Conservation (phyloP, 2,329 filamentous ascomycete species). For the Stagonosporopsis tanaceti region DNA sequence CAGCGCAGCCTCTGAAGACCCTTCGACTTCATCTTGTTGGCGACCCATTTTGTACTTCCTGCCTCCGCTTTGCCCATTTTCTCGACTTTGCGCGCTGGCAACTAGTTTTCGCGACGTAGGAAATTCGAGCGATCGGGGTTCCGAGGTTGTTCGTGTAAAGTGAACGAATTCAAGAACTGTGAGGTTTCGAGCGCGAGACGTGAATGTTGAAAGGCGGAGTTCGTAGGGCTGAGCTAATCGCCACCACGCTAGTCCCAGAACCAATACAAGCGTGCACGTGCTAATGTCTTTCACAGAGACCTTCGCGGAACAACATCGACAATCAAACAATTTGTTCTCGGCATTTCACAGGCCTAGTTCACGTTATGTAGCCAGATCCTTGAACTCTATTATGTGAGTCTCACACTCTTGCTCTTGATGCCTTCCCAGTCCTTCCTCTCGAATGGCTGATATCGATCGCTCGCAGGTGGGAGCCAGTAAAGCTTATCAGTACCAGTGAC, state of each 20-base stretch:
- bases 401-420: conserved; percentile 40
- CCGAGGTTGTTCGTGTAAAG: not conserved
- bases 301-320: not conserved
- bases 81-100: conserved; percentile 14
- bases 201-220: conserved; percentile 2
- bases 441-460: conserved; percentile 51
- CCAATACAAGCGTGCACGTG: not conserved
- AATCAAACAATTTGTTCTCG: not conserved
- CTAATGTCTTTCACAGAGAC: not conserved
- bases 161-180: not conserved
- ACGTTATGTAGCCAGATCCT: too few relatives aligned
- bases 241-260: conserved; percentile 9
- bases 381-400: conserved; percentile 27
- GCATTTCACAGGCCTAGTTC: not conserved
- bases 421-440: conserved; percentile 47
- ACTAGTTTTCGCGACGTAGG: not conserved
- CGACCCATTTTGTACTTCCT: conserved; percentile 87
- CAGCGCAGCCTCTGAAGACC: conserved; percentile 76
- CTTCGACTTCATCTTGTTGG: conserved; percentile 84
- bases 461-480: conserved; percentile 52
- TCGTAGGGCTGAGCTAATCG: conserved; percentile 18
- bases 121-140: not conserved
- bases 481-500: conserved; percentile 50
- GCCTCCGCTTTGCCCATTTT: conserved; percentile 90
- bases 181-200: not conserved